Percentiles rank a stretch among this genome's conserved stretches.
Evolutionary conservation across 495 filamentous ascomycete genomes (phyloP).

Genomic region (Cairneyella variabilis): DNA sequence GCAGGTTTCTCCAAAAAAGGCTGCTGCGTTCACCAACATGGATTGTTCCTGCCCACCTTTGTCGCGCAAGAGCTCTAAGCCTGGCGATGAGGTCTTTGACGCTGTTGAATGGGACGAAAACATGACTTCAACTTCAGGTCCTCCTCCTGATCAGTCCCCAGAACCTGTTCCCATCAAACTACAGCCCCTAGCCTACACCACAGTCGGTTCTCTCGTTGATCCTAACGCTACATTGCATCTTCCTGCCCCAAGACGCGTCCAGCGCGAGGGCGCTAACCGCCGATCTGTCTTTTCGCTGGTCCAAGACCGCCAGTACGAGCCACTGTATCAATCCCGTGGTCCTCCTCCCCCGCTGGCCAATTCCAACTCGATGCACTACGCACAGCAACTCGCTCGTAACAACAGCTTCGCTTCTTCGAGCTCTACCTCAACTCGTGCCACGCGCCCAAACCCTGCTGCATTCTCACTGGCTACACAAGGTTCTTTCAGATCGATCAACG

Average conservation of each 20-base stretch:
- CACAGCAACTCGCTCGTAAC: slow-evolving; percentile 17
- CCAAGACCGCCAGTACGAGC: slow-evolving; percentile 3
- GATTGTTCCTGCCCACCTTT: no score
- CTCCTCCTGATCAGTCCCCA: no score
- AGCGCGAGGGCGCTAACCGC: slow-evolving; percentile 24
- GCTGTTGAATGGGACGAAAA: slow-evolving; percentile 19
- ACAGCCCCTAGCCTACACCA: slow-evolving; percentile 25
- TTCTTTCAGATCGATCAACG: no score
- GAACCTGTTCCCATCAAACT: slow-evolving; percentile 17
- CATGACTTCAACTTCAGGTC: slow-evolving; percentile 2
- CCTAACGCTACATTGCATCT: slow-evolving; percentile 21
- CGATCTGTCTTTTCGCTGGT: slow-evolving; percentile 16
- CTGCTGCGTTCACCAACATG: no score
- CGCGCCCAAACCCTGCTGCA: no score
- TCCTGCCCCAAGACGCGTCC: slow-evolving; percentile 25
- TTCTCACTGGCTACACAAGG: no score
- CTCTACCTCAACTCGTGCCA: background rate
- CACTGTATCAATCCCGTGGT: slow-evolving; percentile 5
- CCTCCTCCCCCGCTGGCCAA: slow-evolving; percentile 18
- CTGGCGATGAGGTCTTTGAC: slow-evolving; percentile 14
- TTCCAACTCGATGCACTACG: slow-evolving; percentile 21
- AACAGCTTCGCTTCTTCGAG: background rate
- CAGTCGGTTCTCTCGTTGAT: slow-evolving; percentile 28
- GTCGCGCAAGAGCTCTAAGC: no score
- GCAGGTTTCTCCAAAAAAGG: no score